Percentiles rank a stretch among this genome's conserved stretches.
Evolutionary conservation across 192 early-diverging fungal genomes (phyloP).

Genomic region (Coemansia asiatica): DNA sequence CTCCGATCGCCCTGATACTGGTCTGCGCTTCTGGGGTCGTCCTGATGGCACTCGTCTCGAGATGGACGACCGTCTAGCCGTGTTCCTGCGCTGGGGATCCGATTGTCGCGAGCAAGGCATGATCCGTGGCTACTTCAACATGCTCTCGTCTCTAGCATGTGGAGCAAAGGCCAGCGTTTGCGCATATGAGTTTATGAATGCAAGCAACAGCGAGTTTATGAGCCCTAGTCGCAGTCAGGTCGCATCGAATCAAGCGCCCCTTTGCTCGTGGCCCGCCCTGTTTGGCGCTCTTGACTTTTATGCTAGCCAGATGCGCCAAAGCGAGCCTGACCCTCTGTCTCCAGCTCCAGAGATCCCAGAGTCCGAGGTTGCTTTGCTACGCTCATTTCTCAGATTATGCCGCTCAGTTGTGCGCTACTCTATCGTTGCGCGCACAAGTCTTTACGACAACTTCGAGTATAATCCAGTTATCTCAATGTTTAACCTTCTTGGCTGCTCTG

Average conservation of each 20-base stretch:
- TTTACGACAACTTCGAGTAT: slow-evolving; percentile 70
- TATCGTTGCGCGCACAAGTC: slow-evolving; percentile 60
- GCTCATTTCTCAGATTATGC: slow-evolving; percentile 75
- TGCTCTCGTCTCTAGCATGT: slow-evolving; percentile 79
- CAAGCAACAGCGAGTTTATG: slow-evolving; percentile 22
- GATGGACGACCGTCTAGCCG: slow-evolving; percentile 57
- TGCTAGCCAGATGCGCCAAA: slow-evolving; percentile 53
- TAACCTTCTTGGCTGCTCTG: slow-evolving; percentile 72
- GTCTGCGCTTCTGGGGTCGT: slow-evolving; percentile 67
- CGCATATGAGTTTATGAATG: slow-evolving; percentile 61
- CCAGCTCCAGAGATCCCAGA: slow-evolving; percentile 60
- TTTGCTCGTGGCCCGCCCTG: slow-evolving; percentile 79
- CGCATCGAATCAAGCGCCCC: slow-evolving; percentile 45
- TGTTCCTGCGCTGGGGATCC: slow-evolving; percentile 66
- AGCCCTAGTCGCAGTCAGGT: slow-evolving; percentile 35
- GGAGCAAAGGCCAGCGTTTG: slow-evolving; percentile 67
- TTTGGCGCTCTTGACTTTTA: slow-evolving; percentile 76
- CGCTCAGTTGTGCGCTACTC: slow-evolving; percentile 79
- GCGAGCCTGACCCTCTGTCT: slow-evolving; percentile 28
- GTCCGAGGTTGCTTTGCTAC: slow-evolving; percentile 71
- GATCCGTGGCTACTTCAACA: slow-evolving; percentile 73
- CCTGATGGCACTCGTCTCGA: slow-evolving; percentile 23
- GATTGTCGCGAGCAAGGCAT: slow-evolving; percentile 63
- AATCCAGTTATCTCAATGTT: slow-evolving; percentile 74
- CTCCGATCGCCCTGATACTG: slow-evolving; percentile 71